Evolutionary conservation across 225 moss, liverwort and hornwort genomes (phyloP).

Genomic region (Climacium dendroides): DNA sequence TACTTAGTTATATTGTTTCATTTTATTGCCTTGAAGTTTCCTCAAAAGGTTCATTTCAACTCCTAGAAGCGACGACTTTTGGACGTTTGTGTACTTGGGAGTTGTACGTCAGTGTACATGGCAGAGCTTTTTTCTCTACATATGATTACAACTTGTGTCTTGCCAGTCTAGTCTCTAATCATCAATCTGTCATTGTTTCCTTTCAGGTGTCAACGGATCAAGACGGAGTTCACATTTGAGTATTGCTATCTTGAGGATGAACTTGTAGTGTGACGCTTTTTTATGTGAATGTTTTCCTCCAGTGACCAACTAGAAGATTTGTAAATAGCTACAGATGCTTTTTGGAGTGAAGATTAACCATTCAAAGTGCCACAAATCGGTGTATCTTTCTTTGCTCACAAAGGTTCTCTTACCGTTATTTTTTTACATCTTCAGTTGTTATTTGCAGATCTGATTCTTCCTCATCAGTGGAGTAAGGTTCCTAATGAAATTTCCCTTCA

Average conservation of each 20-base stretch:
- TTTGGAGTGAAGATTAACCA: constrained; percentile 20
- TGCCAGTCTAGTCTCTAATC: not conserved
- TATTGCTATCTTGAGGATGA: constrained; percentile 61
- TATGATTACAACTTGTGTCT: not conserved
- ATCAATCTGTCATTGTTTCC: not conserved
- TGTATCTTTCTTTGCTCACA: not conserved
- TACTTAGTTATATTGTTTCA: not conserved
- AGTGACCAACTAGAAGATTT: constrained; percentile 15
- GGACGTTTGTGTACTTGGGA: not conserved
- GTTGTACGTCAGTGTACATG: not conserved
- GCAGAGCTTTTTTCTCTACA: not conserved
- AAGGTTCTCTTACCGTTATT: not conserved
- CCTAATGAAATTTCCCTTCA: not conserved
- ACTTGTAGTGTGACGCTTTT: constrained; percentile 31
- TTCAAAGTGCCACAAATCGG: constrained; percentile 3
- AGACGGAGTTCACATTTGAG: constrained; percentile 56
- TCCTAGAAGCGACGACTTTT: not conserved
- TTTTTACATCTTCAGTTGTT: not conserved
- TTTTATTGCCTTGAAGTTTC: not conserved
- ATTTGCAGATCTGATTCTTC: not conserved
- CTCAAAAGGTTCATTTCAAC: not conserved
- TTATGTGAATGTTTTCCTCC: not conserved
- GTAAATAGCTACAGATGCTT: constrained; percentile 34
- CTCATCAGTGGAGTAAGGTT: not conserved
- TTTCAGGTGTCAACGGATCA: constrained; percentile 61